phyloP scores from a whole-genome alignment of 169 alveolate genomes.

The Cryptosporidium sp. region DNA sequence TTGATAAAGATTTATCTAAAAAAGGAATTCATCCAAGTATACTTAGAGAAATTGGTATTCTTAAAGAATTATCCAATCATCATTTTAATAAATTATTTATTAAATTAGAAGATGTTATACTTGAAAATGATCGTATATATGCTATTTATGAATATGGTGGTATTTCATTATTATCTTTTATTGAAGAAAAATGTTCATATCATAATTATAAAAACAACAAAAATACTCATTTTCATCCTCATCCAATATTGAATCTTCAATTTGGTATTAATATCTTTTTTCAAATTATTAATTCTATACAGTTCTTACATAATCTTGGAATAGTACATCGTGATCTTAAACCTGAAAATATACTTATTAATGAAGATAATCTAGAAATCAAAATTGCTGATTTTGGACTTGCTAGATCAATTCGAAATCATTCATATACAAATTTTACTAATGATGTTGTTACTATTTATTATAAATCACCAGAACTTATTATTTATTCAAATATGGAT shows the following conservation, averaged over 20 bases:
- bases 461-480: constrained; percentile 64
- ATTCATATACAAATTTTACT: constrained; percentile 46
- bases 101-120: constrained; percentile 31
- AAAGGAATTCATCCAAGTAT: constrained; percentile 75
- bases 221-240: neutral
- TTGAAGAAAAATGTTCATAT: constrained; percentile 35
- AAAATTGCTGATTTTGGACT: constrained; percentile 74
- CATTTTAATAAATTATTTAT: neutral
- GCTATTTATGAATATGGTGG: constrained; percentile 76
- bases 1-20: constrained; percentile 65
- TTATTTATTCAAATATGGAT: constrained; percentile 2
- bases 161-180: constrained; percentile 27
- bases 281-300: constrained; percentile 49
- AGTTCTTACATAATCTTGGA: constrained; percentile 59
- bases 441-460: constrained; percentile 63
- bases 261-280: constrained; percentile 44
- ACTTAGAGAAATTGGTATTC: constrained; percentile 69
- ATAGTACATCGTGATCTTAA: constrained; percentile 72
- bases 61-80: constrained; percentile 32
- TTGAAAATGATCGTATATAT: constrained; percentile 48
- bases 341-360: constrained; percentile 69
- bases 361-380: constrained; percentile 31
- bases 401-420: constrained; percentile 65
- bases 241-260: neutral
- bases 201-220: neutral